Evolutionary conservation across 1,139 yeast species (phyloP).

Genomic region (Starmera stellimalicola): DNA sequence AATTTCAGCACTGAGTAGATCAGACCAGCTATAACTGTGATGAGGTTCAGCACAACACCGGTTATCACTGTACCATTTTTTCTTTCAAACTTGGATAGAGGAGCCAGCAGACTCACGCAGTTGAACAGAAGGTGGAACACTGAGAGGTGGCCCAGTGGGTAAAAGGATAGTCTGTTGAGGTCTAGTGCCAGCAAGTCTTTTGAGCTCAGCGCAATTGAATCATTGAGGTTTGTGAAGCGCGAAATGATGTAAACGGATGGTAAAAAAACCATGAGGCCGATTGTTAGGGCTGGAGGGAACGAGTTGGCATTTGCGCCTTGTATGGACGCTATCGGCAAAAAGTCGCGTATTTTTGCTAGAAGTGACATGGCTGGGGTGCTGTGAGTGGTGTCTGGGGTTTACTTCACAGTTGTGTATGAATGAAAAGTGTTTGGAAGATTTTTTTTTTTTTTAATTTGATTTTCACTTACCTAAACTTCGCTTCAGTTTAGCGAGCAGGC

Average conservation of each 20-base stretch:
- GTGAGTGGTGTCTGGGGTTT: too few species aligned
- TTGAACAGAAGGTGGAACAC: conserved; percentile 59
- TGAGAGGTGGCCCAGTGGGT: conserved; percentile 61
- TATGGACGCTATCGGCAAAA: neutral
- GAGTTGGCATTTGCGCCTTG: conserved; percentile 4
- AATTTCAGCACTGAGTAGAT: conserved; percentile 53
- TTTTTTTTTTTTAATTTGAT: too few species aligned
- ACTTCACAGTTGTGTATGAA: too few species aligned
- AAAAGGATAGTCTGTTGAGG: conserved; percentile 55
- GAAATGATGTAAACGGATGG: conserved; percentile 26
- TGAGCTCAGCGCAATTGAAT: conserved; percentile 39
- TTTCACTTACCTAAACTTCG: too few species aligned
- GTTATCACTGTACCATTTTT: conserved; percentile 82
- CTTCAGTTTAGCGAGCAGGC: too few species aligned
- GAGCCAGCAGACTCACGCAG: conserved; percentile 45
- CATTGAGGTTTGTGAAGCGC: conserved; percentile 23
- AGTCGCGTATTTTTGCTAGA: neutral
- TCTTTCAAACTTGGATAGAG: conserved; percentile 62
- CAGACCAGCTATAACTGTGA: conserved; percentile 65
- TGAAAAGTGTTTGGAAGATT: too few species aligned
- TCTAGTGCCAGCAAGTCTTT: conserved; percentile 47
- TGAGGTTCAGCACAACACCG: conserved; percentile 66
- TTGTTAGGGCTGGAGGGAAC: conserved; percentile 55
- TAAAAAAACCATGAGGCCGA: conserved; percentile 53
- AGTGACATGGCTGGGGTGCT: too few species aligned